Base-by-base conservation (phyloP, 768 basidiomycete species). In the Russula griseocarnosa region DNA sequence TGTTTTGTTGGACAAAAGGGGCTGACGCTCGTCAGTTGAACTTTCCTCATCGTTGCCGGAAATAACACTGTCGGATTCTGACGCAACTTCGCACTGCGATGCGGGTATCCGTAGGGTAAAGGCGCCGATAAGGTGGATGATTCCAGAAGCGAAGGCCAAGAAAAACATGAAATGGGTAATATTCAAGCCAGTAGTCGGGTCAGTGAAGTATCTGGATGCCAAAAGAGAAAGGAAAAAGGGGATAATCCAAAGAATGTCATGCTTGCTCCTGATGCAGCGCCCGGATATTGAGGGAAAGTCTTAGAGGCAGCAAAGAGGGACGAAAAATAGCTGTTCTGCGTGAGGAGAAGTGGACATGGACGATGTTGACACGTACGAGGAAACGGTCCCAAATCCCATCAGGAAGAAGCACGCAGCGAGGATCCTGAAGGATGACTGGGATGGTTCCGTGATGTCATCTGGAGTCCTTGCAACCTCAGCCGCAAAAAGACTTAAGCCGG, bases 211-310 rank as follows among this genome's bases (percentile, higher is more conserved):
- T 18, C 61, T 75, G 5, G 86, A 83, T 4, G 87, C 89, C 42
- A 91, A 64, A 26, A 81, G 62, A 24, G 90, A 86, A 8, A 92
- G 79, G 67, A 89, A 83, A 24, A 92, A 76, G 0, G 91, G 91
- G 91, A 93, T 38, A 92, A 79, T n/a, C 91, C 89, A 70, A 91
- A 92, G 26, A 91, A 74, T 3, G 88, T 83, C 79, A 85, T 85
- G 70, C 81, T 86, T 11, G 77, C 74, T 5, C 88, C 91, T 1
- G 87, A 80, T 13, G 88, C 83, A 28, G 85, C 73, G 22, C 88
- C 88, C 51, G 83, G 81, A 67, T 86, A 82, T 5, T 76, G 71
- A 8, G 88, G 86, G 65, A 92, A 92, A 49, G 76, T 78, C 74
- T 83, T 85, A 3, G 88, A 86, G 0, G 90, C 89, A 11, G 88